These are phyloP conservation scores for Bassia scoparia DNA, from an alignment of 148 eudicot genomes.

Conservation along the genomic window DNA sequence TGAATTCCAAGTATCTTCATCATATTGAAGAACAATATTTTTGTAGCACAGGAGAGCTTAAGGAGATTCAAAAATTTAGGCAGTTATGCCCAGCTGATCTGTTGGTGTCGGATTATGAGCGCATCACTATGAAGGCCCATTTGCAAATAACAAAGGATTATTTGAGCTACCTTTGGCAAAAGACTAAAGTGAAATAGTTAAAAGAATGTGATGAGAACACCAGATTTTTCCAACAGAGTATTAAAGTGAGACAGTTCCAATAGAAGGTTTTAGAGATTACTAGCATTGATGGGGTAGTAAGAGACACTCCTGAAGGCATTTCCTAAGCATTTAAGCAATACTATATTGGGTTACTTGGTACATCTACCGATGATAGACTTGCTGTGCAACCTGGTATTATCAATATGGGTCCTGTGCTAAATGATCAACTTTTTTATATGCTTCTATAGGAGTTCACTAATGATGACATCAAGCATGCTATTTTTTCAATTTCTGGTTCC, in stretches of 20 bases:
- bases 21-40: not conserved
- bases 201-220: not conserved
- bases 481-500: not conserved
- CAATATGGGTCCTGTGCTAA: not conserved
- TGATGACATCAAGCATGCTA: constrained; percentile 2
- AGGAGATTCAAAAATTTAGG: not conserved
- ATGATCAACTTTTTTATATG: not conserved
- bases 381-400: not conserved
- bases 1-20: not conserved
- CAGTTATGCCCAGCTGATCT: not conserved
- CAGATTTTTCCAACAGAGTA: not conserved
- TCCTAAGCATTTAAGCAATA: not conserved
- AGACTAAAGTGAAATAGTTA: not conserved
- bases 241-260: not conserved
- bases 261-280: not conserved
- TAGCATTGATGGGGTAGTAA: not conserved
- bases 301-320: not conserved
- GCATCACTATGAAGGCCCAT: no score
- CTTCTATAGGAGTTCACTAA: not conserved
- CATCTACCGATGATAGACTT: not conserved
- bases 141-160: not conserved
- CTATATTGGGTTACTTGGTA: not conserved
- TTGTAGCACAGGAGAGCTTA: not conserved
- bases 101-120: not conserved
- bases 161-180: not conserved